Conservation (phyloP, 805 yeast species). For the Scheffersomyces lignosus region DNA sequence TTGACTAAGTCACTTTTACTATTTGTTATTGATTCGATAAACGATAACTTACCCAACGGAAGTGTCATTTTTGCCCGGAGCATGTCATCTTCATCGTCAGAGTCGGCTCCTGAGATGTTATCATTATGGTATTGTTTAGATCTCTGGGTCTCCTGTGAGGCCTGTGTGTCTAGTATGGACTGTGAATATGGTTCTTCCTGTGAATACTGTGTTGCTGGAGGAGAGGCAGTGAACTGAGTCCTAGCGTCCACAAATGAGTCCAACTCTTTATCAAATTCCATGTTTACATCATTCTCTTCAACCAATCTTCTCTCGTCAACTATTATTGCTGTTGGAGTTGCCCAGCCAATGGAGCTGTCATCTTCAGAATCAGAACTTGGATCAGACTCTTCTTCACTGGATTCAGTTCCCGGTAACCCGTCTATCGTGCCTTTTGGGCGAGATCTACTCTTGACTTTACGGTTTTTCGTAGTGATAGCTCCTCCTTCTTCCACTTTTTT, state of each 20-base stretch:
- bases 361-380: not conserved
- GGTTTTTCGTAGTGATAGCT: too few species aligned
- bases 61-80: not conserved
- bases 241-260: not conserved
- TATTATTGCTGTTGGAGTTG: not conserved
- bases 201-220: slow-evolving; percentile 29
- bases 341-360: too few species aligned
- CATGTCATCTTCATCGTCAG: slow-evolving; percentile 5
- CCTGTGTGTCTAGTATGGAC: slow-evolving; percentile 47
- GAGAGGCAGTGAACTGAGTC: too few species aligned
- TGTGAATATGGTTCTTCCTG: slow-evolving; percentile 51
- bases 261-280: not conserved
- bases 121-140: slow-evolving; percentile 20
- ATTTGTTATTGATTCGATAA: slow-evolving; percentile 13
- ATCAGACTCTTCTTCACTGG: not conserved
- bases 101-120: slow-evolving; percentile 3
- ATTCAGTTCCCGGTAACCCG: not conserved
- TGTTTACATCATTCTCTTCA: not conserved
- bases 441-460: too few species aligned
- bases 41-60: slow-evolving; percentile 1
- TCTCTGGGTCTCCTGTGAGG: slow-evolving; percentile 26
- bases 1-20: slow-evolving; percentile 22
- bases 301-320: not conserved
- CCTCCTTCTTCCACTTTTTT: too few species aligned
- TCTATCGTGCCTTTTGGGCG: not conserved